Evolutionary conservation across 2,329 filamentous ascomycete species (phyloP).

Genomic region (Akanthomyces muscarius): DNA sequence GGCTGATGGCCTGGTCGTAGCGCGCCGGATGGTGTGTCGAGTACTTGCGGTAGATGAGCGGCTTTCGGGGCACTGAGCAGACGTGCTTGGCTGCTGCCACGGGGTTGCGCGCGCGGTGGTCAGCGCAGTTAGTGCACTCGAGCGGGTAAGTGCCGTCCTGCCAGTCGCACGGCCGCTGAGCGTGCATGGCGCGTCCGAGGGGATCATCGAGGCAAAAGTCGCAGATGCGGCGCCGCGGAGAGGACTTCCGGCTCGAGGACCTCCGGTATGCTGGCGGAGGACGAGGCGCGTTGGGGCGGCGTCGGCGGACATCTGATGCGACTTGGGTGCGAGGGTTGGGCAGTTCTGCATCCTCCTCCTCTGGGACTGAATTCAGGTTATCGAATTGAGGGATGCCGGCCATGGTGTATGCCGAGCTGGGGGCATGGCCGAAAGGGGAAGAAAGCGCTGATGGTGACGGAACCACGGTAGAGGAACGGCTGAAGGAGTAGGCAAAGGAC

Average conservation of each 20-base stretch:
- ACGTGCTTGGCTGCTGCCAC: neutral
- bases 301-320: neutral
- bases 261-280: neutral
- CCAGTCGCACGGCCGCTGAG: conserved; percentile 19
- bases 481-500: no score
- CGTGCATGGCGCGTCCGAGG: conserved; percentile 10
- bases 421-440: no score
- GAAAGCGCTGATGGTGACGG: no score
- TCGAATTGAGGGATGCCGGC: no score
- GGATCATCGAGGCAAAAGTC: conserved; percentile 19
- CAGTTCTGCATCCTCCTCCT: no score
- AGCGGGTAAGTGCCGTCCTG: conserved; percentile 14
- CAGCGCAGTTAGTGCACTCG: conserved; percentile 27
- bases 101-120: conserved; percentile 20
- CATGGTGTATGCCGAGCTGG: no score
- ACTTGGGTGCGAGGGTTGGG: no score
- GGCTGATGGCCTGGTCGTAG: conserved; percentile 11
- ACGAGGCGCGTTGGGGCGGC: neutral
- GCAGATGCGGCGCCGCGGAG: conserved; percentile 11
- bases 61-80: conserved; percentile 18
- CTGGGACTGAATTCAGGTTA: no score
- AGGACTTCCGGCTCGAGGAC: neutral
- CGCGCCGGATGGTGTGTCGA: conserved; percentile 17
- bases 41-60: conserved; percentile 19
- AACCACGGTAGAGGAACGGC: no score